Conservation (phyloP, 768 basidiomycete species). For the Lyophyllum atratum region DNA sequence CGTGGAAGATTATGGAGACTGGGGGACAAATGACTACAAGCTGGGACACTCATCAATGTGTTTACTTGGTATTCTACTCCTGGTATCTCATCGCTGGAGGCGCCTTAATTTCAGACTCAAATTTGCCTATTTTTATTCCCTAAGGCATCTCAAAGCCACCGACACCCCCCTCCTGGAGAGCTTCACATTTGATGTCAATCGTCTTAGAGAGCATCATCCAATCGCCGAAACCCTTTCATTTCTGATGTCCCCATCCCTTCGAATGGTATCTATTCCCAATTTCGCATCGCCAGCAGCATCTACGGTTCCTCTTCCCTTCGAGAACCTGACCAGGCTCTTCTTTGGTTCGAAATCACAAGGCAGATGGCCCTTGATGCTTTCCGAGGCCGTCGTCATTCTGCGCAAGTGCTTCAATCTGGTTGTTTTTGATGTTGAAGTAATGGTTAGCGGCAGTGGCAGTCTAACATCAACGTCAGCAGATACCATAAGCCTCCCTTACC, state of each 20-base stretch:
- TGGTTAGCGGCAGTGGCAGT: neutral
- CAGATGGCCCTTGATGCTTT: neutral
- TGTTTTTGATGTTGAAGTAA: neutral
- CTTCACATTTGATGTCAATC: neutral
- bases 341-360: neutral
- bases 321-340: neutral
- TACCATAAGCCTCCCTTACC: neutral
- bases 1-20: neutral
- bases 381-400: neutral
- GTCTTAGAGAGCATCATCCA: neutral
- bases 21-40: neutral
- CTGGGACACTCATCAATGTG: neutral
- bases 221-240: neutral
- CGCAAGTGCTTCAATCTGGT: neutral
- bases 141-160: neutral
- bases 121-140: neutral
- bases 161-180: neutral
- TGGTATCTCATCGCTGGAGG: neutral
- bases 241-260: neutral
- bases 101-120: neutral
- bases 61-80: neutral
- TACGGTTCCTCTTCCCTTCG: neutral
- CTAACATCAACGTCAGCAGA: neutral
- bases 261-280: neutral
- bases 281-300: neutral